Percentiles rank a stretch among this genome's conserved stretches.
These are phyloP conservation scores for Euphorbia peplus DNA, from an alignment of 345 rosid species.

Conservation along the genomic window DNA sequence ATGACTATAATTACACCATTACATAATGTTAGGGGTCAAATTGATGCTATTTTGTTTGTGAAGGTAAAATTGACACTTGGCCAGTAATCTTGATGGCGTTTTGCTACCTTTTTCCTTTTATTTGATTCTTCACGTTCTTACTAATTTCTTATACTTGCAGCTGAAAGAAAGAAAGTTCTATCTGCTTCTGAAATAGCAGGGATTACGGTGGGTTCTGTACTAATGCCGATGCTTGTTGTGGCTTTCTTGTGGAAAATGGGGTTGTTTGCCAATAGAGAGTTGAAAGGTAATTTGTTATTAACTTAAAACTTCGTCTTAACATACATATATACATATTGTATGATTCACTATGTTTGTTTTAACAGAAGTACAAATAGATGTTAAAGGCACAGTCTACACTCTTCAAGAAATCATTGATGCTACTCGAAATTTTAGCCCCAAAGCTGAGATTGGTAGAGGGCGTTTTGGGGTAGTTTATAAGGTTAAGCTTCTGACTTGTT, in stretches of 20 bases:
- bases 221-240: slow-evolving; percentile 7
- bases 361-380: slow-evolving; percentile 5
- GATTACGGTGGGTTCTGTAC: background rate
- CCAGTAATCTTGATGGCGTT: no score
- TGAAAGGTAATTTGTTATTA: background rate
- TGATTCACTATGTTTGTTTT: no score
- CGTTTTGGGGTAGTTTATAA: slow-evolving; percentile 3
- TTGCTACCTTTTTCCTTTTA: no score
- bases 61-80: no score
- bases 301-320: background rate
- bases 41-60: no score
- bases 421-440: slow-evolving; percentile 23
- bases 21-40: no score
- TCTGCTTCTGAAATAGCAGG: background rate
- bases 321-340: no score
- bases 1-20: no score
- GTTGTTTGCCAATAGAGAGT: slow-evolving; percentile 18
- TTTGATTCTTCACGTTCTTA: no score
- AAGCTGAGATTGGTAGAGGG: slow-evolving; percentile 4
- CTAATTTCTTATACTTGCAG: no score
- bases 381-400: slow-evolving; percentile 1
- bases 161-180: background rate
- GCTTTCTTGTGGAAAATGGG: slow-evolving; percentile 20
- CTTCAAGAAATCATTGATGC: slow-evolving; percentile 15
- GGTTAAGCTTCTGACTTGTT: slow-evolving; percentile 1